Evolutionary conservation across 257 asterid species (phyloP).

Genomic region (Coffea eugenioides): DNA sequence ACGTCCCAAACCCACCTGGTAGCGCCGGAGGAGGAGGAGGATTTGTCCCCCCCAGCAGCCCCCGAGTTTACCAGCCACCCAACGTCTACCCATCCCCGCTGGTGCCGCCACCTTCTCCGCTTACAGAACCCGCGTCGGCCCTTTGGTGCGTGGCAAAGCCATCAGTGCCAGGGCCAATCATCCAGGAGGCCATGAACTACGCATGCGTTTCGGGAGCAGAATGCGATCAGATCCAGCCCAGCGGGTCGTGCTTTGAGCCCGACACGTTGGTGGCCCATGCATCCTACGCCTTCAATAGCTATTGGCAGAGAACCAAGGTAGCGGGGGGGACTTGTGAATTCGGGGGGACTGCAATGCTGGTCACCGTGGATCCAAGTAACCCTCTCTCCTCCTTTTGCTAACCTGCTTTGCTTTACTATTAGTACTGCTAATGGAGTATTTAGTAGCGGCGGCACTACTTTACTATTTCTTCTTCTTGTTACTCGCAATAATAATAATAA

Average conservation of each 20-base stretch:
- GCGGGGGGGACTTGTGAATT: slow-evolving; percentile 86
- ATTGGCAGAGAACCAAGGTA: slow-evolving; percentile 74
- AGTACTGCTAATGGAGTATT: too few species aligned
- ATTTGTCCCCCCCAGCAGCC: slow-evolving; percentile 17
- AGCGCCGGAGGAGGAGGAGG: slow-evolving; percentile 28
- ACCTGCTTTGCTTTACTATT: too few species aligned
- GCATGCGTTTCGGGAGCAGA: slow-evolving; percentile 96
- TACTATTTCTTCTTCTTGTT: too few species aligned
- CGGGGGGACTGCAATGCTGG: slow-evolving; percentile 90
- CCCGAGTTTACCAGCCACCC: slow-evolving; percentile 71
- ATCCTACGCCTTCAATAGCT: slow-evolving; percentile 88
- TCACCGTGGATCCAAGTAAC: slow-evolving; percentile 91
- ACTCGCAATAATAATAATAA: too few species aligned
- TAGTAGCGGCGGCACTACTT: too few species aligned
- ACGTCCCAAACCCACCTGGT: slow-evolving; percentile 30
- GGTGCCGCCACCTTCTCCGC: slow-evolving; percentile 74
- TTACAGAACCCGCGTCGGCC: slow-evolving; percentile 35
- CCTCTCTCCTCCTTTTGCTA: not conserved
- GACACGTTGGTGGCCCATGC: slow-evolving; percentile 79
- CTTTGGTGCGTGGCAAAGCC: slow-evolving; percentile 98
- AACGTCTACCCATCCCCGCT: slow-evolving; percentile 75
- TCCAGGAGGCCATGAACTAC: slow-evolving; percentile 88
- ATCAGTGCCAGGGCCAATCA: slow-evolving; percentile 83
- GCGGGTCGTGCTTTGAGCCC: slow-evolving; percentile 79
- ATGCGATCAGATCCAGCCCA: slow-evolving; percentile 64